Base-by-base conservation (phyloP, 768 basidiomycete species). In the Paxillus involutus region DNA sequence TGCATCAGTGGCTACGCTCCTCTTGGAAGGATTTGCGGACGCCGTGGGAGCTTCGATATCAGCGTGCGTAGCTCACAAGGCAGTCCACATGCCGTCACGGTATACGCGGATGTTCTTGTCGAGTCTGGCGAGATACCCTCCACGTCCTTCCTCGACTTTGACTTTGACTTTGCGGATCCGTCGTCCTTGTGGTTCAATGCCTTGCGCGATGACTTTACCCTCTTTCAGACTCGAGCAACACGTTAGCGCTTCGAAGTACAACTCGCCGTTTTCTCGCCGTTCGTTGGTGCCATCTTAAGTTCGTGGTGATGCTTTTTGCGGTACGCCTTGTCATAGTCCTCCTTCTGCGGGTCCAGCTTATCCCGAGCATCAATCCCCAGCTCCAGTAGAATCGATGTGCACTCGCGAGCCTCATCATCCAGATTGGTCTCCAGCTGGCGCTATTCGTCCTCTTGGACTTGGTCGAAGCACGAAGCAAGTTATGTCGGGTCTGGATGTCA, bases 121-220 rank as follows among this genome's bases (percentile, higher is more conserved):
- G 51, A 99, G 85, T 71, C 94, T 97, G 44, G 94, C 89, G 10
- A 99, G 81, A 50, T 96, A 88, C 12, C 94, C 94, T 14, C 94
- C 94, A 41, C 97, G 93, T 71, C 98, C 97, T 65, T 93, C 84
- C 72, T 99, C 96, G 52, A 99, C 95, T 59, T 87, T 89, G 47
- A 94, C 81, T 75, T 98, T 97, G 78, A 98, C 86, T 54, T 97
- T 94, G 32, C 92, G 86, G 39, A 99, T 90, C 95, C 96, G 98
- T 50, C 92, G 83, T 47, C 94, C 86, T 68, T 98, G 97, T 19
- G 98, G 84, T 73, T 98, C 97, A 64, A 98, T 94, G 14, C 95
- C 97, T 70, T 98, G 95, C 3, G 94, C 89, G 47, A 98, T 81
- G 49, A 98, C 93, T 69, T 96, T 21, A 21, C 21, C 94, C 68